Evolutionary conservation across 768 basidiomycete genomes (phyloP).

Genomic region (Clathrus columnatus): DNA sequence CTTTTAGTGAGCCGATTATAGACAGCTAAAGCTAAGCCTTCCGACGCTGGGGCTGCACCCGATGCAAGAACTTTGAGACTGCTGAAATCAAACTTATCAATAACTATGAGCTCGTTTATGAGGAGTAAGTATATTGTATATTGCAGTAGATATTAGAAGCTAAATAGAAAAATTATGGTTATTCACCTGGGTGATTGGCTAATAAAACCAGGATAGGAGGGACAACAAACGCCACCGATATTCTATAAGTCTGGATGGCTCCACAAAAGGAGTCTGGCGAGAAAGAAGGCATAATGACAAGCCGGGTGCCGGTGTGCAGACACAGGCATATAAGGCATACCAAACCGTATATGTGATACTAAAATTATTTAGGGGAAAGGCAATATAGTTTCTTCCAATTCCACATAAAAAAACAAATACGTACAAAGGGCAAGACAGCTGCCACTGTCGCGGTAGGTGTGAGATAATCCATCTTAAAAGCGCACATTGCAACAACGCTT

Average conservation of each 20-base stretch:
- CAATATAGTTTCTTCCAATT: background rate
- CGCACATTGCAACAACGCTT: background rate
- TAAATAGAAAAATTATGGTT: background rate
- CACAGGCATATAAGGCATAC: conserved; percentile 57
- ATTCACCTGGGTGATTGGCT: conserved; percentile 55
- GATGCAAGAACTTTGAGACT: conserved; percentile 50
- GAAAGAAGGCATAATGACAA: conserved; percentile 58
- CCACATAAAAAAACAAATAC: background rate
- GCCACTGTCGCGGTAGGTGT: conserved; percentile 22
- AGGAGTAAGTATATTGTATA: background rate
- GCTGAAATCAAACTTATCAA: conserved; percentile 58
- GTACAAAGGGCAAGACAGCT: conserved; percentile 49
- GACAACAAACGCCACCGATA: conserved; percentile 52
- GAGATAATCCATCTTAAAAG: background rate
- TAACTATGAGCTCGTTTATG: conserved; percentile 10
- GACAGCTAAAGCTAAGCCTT: conserved; percentile 47
- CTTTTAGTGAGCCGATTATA: conserved; percentile 27
- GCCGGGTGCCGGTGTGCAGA: conserved; percentile 38
- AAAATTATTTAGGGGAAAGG: background rate
- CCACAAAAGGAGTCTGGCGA: conserved; percentile 61
- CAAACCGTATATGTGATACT: conserved; percentile 28
- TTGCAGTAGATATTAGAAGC: background rate
- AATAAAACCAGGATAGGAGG: conserved; percentile 82
- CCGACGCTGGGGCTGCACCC: conserved; percentile 75
- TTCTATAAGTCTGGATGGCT: conserved; percentile 54